phyloP scores from a whole-genome alignment of 2,329 filamentous ascomycete species.

The Nemania bipapillata region DNA sequence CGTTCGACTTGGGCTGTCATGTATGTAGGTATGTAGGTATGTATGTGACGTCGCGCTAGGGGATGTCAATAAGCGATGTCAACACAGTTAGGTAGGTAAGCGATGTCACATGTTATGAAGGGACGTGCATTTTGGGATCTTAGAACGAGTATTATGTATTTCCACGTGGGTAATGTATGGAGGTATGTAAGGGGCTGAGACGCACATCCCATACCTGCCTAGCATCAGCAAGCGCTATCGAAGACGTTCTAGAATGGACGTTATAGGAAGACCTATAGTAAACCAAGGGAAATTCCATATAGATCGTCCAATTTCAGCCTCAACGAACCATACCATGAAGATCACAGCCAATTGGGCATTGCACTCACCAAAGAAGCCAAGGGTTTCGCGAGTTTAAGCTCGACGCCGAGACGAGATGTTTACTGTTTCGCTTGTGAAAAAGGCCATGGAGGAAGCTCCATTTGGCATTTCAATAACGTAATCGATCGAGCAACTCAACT shows the following conservation, averaged over 20 bases:
- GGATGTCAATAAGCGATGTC: background rate
- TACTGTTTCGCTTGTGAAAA: slow-evolving; percentile 24
- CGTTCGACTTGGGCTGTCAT: background rate
- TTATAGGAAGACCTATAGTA: background rate
- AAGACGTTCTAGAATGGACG: background rate
- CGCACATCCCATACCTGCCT: background rate
- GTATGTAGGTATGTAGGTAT: no score
- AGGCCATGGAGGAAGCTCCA: background rate
- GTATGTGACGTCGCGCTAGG: slow-evolving; percentile 7
- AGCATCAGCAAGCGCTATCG: background rate
- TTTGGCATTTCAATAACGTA: slow-evolving; percentile 15
- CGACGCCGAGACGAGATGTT: slow-evolving; percentile 15
- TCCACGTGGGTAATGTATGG: slow-evolving; percentile 14
- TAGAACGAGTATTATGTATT: background rate
- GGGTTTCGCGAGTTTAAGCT: slow-evolving; percentile 10
- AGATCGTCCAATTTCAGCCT: slow-evolving; percentile 5
- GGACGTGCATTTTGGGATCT: slow-evolving; percentile 6
- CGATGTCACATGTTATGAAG: slow-evolving; percentile 4
- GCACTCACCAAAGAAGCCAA: slow-evolving; percentile 13
- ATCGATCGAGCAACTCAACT: background rate
- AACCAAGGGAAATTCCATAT: slow-evolving; percentile 5
- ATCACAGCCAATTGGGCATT: background rate
- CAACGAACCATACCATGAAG: background rate
- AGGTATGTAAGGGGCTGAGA: background rate
- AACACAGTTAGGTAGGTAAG: background rate